Evolutionary conservation across 306 rosid genomes (phyloP).

Genomic region (Senna tora): DNA sequence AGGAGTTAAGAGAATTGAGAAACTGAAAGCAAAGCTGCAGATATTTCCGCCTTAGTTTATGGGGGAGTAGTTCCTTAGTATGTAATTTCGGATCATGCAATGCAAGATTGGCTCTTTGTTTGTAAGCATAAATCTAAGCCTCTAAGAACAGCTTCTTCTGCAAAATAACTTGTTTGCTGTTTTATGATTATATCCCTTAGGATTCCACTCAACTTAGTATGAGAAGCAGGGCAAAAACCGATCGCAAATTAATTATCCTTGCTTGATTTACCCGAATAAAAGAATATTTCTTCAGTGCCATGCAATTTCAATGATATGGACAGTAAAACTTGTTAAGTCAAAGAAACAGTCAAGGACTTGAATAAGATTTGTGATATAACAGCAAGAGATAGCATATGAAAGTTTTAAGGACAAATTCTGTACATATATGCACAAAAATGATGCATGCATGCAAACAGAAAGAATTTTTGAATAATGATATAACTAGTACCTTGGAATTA

Average conservation of each 20-base stretch:
- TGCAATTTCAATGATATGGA: not conserved
- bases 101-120: constrained; percentile 6
- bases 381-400: not conserved
- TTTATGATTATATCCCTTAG: constrained; percentile 10
- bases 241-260: not conserved
- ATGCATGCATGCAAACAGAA: not conserved
- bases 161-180: constrained; percentile 37
- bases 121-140: constrained; percentile 12
- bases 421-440: not conserved
- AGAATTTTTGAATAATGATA: not conserved
- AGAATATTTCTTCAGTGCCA: not conserved
- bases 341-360: not conserved
- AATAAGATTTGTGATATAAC: not conserved
- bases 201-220: not conserved
- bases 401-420: not conserved
- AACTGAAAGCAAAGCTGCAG: constrained; percentile 46
- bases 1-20: constrained; percentile 54
- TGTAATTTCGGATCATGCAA: not conserved
- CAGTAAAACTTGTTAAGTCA: not conserved
- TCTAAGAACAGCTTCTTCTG: constrained; percentile 28
- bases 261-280: not conserved
- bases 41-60: constrained; percentile 36
- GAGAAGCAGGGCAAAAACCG: not conserved
- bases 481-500: not conserved
- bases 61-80: constrained; percentile 42